phyloP scores from a whole-genome alignment of 257 asterid species.

The Dorcoceras hygrometricum region DNA sequence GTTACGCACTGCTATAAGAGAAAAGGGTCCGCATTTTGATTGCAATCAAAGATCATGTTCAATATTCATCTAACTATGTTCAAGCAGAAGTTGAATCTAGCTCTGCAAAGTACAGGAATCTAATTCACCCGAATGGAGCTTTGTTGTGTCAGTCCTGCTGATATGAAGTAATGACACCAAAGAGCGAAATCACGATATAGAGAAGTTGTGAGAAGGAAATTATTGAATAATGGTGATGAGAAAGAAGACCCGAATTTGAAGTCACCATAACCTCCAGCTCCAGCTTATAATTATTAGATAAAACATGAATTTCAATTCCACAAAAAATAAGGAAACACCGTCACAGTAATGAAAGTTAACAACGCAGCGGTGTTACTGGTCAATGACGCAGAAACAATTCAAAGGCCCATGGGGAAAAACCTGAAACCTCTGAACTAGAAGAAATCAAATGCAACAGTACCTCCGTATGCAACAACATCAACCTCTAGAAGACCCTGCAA shows the following conservation, averaged over 20 bases:
- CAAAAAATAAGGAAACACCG: background rate
- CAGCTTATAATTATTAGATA: background rate
- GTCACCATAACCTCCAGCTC: conserved; percentile 8
- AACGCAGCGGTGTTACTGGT: background rate
- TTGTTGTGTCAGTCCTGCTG: no score
- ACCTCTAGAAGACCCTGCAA: conserved; percentile 77
- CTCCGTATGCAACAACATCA: conserved; percentile 96
- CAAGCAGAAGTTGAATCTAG: no score
- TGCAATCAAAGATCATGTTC: background rate
- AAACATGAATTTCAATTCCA: background rate
- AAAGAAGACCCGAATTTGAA: background rate
- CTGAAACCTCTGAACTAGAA: conserved; percentile 19
- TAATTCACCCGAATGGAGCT: no score
- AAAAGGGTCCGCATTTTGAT: background rate
- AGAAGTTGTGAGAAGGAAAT: background rate
- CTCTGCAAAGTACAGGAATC: background rate
- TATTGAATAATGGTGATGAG: background rate
- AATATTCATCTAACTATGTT: background rate
- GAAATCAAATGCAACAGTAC: conserved; percentile 36
- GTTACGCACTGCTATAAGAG: background rate
- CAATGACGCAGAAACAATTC: conserved; percentile 14
- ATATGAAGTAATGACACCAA: no score
- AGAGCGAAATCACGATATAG: background rate
- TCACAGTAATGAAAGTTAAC: background rate
- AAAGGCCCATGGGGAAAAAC: conserved; percentile 11